Conservation (phyloP, 208 protist genomes). For the Leptomonas seymouri region DNA sequence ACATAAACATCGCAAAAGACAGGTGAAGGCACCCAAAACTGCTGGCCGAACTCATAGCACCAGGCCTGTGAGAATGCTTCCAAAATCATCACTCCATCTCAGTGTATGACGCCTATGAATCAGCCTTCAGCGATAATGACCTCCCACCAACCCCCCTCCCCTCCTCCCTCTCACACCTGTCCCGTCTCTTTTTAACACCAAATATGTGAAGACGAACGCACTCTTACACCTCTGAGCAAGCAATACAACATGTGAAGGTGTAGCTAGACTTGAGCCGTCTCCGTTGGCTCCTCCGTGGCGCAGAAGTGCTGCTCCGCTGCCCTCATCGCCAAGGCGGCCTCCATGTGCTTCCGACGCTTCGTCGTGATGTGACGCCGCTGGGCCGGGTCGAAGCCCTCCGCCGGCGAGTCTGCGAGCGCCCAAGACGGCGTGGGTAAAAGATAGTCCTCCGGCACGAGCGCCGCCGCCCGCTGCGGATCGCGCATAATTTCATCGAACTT, state of each 20-base stretch:
- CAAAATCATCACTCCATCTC: too few relatives aligned
- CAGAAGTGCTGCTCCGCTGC: conserved; percentile 12
- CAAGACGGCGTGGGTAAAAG: conserved; percentile 75
- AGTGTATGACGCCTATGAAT: too few relatives aligned
- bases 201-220: not conserved
- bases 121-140: too few relatives aligned
- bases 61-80: too few relatives aligned
- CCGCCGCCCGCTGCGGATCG: conserved; percentile 31
- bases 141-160: too few relatives aligned
- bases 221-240: not conserved
- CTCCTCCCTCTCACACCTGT: too few relatives aligned
- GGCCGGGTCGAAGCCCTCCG: conserved; percentile 88
- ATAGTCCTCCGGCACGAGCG: conserved; percentile 74
- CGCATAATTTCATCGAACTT: conserved; percentile 70
- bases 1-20: too few relatives aligned
- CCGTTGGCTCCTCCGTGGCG: not conserved
- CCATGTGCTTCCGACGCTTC: conserved; percentile 40
- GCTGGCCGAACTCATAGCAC: too few relatives aligned
- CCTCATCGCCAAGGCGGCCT: conserved; percentile 1
- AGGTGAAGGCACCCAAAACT: too few relatives aligned
- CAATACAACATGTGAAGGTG: not conserved
- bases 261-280: conserved; percentile 3
- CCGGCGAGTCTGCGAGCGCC: conserved; percentile 61
- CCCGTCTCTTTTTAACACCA: too few relatives aligned
- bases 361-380: conserved; percentile 73